A percentile compares a stretch with the other conserved stretches of the same genome.
phyloP scores from a whole-genome alignment of 1,139 yeast genomes.

The Taphrina wiesneri region DNA sequence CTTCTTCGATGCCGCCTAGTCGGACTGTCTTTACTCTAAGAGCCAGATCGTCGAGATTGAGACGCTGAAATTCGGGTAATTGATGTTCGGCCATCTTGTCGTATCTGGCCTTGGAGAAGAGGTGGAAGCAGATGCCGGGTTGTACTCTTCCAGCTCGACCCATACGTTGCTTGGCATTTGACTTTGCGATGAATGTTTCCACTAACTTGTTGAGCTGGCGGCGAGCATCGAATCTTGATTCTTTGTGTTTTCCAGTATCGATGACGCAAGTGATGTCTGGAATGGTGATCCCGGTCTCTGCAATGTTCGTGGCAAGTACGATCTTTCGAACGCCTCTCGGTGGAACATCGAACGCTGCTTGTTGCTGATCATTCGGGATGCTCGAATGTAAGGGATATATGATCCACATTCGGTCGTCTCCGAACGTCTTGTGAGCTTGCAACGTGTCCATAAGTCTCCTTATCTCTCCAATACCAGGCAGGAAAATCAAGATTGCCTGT shows the following conservation, averaged over 20 bases:
- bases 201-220: constrained; percentile 63
- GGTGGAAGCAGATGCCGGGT: constrained; percentile 66
- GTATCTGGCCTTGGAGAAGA: constrained; percentile 59
- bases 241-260: constrained; percentile 72
- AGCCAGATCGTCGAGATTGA: constrained; percentile 69
- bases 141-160: constrained; percentile 89
- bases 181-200: constrained; percentile 74
- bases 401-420: constrained; percentile 55
- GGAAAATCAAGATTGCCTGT: constrained; percentile 64
- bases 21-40: constrained; percentile 78
- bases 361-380: constrained; percentile 60
- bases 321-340: constrained; percentile 59
- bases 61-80: constrained; percentile 73
- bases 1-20: constrained; percentile 55
- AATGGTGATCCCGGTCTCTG: constrained; percentile 72
- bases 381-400: constrained; percentile 74
- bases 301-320: constrained; percentile 76
- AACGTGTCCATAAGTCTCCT: constrained; percentile 64
- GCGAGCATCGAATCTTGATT: constrained; percentile 59
- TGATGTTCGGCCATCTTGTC: constrained; percentile 60
- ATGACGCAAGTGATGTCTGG: constrained; percentile 82
- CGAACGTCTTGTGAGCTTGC: constrained; percentile 56
- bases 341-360: constrained; percentile 61
- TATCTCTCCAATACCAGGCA: constrained; percentile 81
- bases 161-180: constrained; percentile 74